Conservation (phyloP, 2,329 filamentous ascomycete species). For the Neonectria magnoliae region DNA sequence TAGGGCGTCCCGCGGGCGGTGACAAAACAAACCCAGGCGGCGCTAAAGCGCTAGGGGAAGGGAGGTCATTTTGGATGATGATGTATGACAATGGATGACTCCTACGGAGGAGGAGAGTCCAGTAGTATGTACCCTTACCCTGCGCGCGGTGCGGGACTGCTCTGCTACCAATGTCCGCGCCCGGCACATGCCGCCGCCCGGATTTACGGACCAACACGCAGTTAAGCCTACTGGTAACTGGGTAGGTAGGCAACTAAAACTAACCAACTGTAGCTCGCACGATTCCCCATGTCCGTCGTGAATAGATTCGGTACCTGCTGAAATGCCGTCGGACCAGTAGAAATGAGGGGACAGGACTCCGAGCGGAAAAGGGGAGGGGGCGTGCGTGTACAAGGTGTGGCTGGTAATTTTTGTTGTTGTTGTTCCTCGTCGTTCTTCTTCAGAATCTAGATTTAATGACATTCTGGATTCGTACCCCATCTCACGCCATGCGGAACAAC, state of each 20-base stretch:
- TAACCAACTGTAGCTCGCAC: too few relatives aligned
- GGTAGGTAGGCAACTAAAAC: too few relatives aligned
- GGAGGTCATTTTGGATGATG: conserved; percentile 24
- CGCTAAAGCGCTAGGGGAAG: background rate
- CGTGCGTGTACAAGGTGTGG: background rate
- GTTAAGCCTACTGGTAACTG: conserved; percentile 12
- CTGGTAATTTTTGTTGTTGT: too few relatives aligned
- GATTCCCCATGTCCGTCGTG: conserved; percentile 1
- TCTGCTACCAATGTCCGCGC: conserved; percentile 1
- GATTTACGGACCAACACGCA: conserved; percentile 40
- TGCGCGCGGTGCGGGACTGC: conserved; percentile 3
- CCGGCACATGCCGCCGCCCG: conserved; percentile 27
- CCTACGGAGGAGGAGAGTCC: conserved; percentile 28
- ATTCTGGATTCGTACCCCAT: conserved; percentile 8
- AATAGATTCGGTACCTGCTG: background rate
- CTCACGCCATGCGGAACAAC: conserved; percentile 16
- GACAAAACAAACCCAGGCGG: conserved; percentile 15
- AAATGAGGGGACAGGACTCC: background rate
- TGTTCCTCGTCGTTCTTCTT: background rate
- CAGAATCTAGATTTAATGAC: background rate
- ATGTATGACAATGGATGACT: conserved; percentile 35
- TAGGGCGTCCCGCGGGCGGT: conserved; percentile 17
- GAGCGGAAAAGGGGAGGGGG: background rate
- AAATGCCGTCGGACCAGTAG: conserved; percentile 13
- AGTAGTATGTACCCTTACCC: background rate